Conservation (phyloP, 768 basidiomycete species). For the Kwoniella pini region DNA sequence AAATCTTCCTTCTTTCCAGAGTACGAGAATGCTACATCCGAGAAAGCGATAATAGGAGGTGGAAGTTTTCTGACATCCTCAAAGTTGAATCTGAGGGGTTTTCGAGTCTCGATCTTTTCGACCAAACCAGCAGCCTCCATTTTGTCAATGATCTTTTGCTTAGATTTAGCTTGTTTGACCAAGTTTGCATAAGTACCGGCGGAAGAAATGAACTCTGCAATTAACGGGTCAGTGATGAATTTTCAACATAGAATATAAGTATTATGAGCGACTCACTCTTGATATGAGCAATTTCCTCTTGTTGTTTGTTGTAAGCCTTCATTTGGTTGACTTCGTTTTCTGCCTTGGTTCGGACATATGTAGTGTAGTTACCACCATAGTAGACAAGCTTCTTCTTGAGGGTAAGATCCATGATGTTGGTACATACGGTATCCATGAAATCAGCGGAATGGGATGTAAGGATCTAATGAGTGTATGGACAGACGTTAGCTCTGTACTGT, state of each 20-base stretch:
- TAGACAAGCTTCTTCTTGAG: conserved; percentile 85
- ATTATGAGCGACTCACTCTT: conserved; percentile 67
- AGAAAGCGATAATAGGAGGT: conserved; percentile 95
- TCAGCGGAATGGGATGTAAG: conserved; percentile 95
- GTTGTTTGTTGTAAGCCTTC: conserved; percentile 98
- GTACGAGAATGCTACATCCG: conserved; percentile 92
- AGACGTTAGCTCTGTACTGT: background rate
- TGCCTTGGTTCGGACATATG: conserved; percentile 90
- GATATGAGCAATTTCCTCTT: conserved; percentile 97
- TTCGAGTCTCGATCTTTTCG: conserved; percentile 78
- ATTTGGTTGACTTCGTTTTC: conserved; percentile 99
- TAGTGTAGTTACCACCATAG: conserved; percentile 94
- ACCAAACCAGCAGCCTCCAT: conserved; percentile 99
- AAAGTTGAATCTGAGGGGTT: conserved; percentile 86
- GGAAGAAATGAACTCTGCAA: conserved; percentile 87
- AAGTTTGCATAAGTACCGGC: conserved; percentile 99
- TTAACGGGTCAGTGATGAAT: conserved; percentile 14
- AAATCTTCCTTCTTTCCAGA: conserved; percentile 84
- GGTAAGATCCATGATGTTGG: conserved; percentile 96
- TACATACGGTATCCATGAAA: conserved; percentile 97
- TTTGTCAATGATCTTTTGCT: conserved; percentile 99
- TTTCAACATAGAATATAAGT: background rate
- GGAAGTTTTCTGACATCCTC: conserved; percentile 91
- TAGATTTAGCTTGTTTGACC: conserved; percentile 97
- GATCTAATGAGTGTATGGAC: conserved; percentile 5